Evolutionary conservation across 306 rosid species (phyloP).

Genomic region (Begonia peltatifolia): DNA sequence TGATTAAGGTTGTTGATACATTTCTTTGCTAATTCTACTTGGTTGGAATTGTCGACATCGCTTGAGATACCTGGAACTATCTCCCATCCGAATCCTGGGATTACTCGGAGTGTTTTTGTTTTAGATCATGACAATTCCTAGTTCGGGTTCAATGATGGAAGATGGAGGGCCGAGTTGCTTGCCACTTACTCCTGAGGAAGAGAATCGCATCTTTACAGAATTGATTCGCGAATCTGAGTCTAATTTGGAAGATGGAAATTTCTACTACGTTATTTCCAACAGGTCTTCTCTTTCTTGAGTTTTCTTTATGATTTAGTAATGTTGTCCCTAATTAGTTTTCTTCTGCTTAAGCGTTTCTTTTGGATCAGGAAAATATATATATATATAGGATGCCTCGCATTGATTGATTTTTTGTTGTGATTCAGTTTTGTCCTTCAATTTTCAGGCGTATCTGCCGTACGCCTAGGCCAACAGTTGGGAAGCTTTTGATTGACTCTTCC

Average conservation of each 20-base stretch:
- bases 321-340: background rate
- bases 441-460: no score
- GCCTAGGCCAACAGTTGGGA: no score
- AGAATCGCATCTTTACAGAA: conserved; percentile 56
- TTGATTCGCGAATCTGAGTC: conserved; percentile 52
- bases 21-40: no score
- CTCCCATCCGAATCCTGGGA: background rate
- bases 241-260: conserved; percentile 68
- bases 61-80: background rate
- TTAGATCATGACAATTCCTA: conserved; percentile 59
- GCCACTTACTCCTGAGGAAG: conserved; percentile 69
- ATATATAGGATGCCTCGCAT: no score
- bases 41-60: conserved; percentile 2
- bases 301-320: background rate
- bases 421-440: no score
- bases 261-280: conserved; percentile 60
- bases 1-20: no score
- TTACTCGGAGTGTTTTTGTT: background rate
- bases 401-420: no score
- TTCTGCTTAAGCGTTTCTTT: no score
- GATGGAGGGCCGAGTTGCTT: conserved; percentile 48
- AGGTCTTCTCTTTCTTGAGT: conserved; percentile 17
- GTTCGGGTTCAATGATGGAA: conserved; percentile 57
- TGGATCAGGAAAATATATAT: no score
- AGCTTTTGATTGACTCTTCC: no score